Evolutionary conservation across 2,329 filamentous ascomycete genomes (phyloP), one percentile per base, ranked within the genome.

Genomic region (Triangularia setosa): DNA sequence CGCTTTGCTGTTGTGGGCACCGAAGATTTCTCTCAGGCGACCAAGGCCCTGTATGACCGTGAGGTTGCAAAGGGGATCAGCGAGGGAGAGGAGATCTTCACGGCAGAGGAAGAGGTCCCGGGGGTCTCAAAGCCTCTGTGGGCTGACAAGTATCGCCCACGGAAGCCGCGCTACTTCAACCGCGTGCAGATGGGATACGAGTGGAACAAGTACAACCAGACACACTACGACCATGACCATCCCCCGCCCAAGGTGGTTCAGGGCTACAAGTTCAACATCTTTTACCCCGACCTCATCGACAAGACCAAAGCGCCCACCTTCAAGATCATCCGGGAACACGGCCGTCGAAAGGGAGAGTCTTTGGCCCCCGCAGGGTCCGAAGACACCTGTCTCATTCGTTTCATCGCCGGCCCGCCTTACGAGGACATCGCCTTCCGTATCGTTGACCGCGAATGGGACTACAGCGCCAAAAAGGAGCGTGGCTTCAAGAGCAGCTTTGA

Each of bases 201-300:
- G 77, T 99, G 95, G 95, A 99, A 99, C 82, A 99, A 99, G 78
- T 99, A 99, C 84, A 99, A 99, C 74, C 95, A 99, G 79, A 99
- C 95, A 12, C 95, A 99, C 78, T 99, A 99, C 79, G 95, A 98
- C 76, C 92, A 97, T 76, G 94, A 98, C 75, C 97, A 98, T 73
- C 95, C 95, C 1, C 95, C 95, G 1, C 95, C 95, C 25, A 97
- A 97, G 79, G 94, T 99, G 6, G 95, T 99, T 11, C 95, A 99
- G 76, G 95, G 95, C 63, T 99, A 99, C 83, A 97, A 96, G 76
- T 99, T 99, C 84, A 98, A 99, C 79, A 94, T 99, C 60, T 99
- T 99, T 79, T 99, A 99, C 74, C 95, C 95, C 0, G 95, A 99
- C 71, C 86, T 99, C 30, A 92, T 98, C 72, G 93, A 98, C 80